Evolutionary conservation across 1,284 basidiomycete species (phyloP).

Genomic region (Papiliotrema nemorosa): DNA sequence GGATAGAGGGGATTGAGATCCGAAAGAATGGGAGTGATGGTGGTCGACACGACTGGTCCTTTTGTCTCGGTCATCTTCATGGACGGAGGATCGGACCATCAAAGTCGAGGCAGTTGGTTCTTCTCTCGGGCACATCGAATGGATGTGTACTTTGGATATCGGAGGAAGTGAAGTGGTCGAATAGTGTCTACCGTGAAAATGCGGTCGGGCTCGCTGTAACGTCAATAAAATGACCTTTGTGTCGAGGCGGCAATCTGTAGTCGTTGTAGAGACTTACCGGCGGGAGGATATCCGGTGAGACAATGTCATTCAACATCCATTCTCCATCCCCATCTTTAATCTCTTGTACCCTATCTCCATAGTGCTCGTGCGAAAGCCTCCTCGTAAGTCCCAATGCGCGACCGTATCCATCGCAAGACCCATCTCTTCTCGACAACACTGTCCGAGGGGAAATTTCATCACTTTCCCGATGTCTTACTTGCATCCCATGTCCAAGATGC

Average conservation of each 20-base stretch:
- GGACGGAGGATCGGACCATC: too few species aligned
- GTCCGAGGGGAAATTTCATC: too few species aligned
- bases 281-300: not conserved
- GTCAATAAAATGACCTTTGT: too few species aligned
- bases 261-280: not conserved
- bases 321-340: not conserved
- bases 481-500: too few species aligned
- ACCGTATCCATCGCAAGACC: too few species aligned
- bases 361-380: not conserved
- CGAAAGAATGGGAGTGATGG: not conserved
- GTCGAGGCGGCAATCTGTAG: not conserved
- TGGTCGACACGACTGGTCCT: too few species aligned
- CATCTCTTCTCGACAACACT: too few species aligned
- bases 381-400: not conserved
- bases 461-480: too few species aligned
- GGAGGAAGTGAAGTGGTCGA: not conserved
- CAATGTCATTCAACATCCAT: not conserved
- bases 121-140: too few species aligned
- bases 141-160: too few species aligned
- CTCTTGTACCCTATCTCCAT: not conserved
- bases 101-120: too few species aligned
- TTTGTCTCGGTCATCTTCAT: too few species aligned
- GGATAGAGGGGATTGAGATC: not conserved
- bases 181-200: not conserved
- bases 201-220: not conserved